phyloP scores from a whole-genome alignment of 148 eudicot species.

The Fagopyrum esculentum region DNA sequence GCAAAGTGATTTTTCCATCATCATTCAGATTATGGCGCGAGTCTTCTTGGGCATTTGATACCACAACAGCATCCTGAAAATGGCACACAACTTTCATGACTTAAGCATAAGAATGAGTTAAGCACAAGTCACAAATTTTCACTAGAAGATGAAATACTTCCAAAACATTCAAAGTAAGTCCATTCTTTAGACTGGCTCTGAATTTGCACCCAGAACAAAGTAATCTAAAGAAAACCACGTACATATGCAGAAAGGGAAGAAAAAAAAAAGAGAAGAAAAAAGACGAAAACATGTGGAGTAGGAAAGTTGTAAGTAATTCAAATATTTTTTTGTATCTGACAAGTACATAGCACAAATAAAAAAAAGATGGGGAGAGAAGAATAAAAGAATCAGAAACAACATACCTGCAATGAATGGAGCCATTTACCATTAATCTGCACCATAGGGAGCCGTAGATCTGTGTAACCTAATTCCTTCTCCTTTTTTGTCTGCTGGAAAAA shows the following conservation, averaged over 20 bases:
- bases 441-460: conserved; percentile 34
- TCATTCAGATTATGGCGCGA: conserved; percentile 6
- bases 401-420: conserved; percentile 35
- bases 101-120: not conserved
- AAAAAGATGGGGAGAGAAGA: not conserved
- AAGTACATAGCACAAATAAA: not conserved
- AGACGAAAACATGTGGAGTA: no score
- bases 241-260: not conserved
- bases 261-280: no score
- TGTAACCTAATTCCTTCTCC: conserved; percentile 28
- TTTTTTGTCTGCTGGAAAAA: conserved; percentile 31
- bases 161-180: not conserved
- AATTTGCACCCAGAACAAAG: not conserved
- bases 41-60: conserved; percentile 19
- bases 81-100: not conserved
- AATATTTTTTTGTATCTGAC: not conserved
- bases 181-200: not conserved
- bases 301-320: not conserved
- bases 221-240: not conserved
- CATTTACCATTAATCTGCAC: conserved; percentile 32
- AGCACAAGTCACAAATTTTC: not conserved
- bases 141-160: not conserved
- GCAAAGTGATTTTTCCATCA: conserved; percentile 18
- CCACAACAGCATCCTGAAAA: conserved; percentile 27
- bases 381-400: not conserved